Base-by-base conservation (phyloP, 75 land plant species). In the Picea sitchensis region DNA sequence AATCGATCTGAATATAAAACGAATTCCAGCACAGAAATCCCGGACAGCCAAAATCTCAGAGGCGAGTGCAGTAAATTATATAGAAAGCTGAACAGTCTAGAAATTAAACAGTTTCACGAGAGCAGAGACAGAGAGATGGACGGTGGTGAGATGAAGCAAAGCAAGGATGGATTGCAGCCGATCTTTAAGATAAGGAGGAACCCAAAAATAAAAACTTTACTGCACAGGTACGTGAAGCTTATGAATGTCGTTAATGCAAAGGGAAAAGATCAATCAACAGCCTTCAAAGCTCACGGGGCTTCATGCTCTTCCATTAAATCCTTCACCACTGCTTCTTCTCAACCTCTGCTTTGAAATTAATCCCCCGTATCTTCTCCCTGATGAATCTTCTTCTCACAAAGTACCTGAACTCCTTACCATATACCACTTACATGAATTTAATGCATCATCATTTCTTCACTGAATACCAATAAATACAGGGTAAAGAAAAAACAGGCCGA, bases 91-190 rank as follows among this genome's bases (percentile, higher is more conserved):
- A 68, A 68, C 20, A 7, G 54, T 18, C 21, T 12, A 71, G 74
- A 44, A 41, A 71, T 71, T 71, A 71, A 71, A 71, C 74, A 44
- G 44, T 71, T n/a, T 71, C 74, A 71, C 74, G 74, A 44, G 74
- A 71, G 14, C 74, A 9, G 14, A 20, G 13, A 9, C 4, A 20
- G 13, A 71, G 54, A 20, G 36, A 71, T 9, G 26, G 74, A 44
- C 74, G 74, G 74, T 71, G 74, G 41, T 38, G 8, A 65, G 74
- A 69, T 69, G 8, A 65, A 65, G 14, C 38, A 31, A 36, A 71
- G n/a, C 74, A 44, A 44, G 54, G 74, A 71, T 44, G 20, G 51
- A 44, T 71, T 41, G 47, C 54, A 71, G 71, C 71, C 7, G 36
- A 14, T 67, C 41, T 32, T 36, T 36, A 65, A 14, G 36, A 69